Evolutionary conservation across 345 rosid species (phyloP), one percentile per base, ranked within the genome.

Genomic region (Kernera saxatilis): DNA sequence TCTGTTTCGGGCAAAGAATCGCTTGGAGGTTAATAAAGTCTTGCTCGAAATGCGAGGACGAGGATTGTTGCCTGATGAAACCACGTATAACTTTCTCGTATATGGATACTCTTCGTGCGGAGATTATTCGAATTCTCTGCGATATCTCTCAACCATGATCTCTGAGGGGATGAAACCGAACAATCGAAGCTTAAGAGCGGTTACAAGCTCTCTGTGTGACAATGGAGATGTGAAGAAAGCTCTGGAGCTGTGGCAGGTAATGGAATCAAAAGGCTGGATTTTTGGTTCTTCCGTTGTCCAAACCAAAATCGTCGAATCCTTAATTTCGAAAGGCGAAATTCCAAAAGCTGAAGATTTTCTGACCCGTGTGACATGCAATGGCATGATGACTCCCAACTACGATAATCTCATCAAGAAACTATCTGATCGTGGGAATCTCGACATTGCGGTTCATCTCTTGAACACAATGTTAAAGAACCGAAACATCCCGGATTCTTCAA

Each of bases 61-160:
- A 60, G 82, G 84, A 48, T 21, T 81, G 41, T 58, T 17, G 46
- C 85, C 76, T 11, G 80, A 87, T 51, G 88, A 91, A 74, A 82
- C 71, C 1, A 83, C 86, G 11, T 82, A 79, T 67, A 85, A 91
- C 77, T 87, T 91, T 82, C 90, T 91, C 49, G 73, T 87, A 10
- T 53, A 82, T 25, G 89, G 97, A 3, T 87, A 86, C 77, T 73
- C 80, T 18, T 70, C 55, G 19, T 72, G 78, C 56, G 80, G 77
- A 69, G 87, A 89, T 61, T 33, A 53, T 51, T 61, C 80, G 9
- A 70, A 72, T 76, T 74, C 86, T 70, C 43, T 76, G 64, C 66
- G 46, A 23, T 85, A 83, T 76, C 79, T 87, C 14, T 80, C 79
- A 6, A 54, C 78, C n/a, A 86, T 92, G 98, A 84, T 86, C 68